These are phyloP conservation scores for Nicotiana tabacum DNA, from an alignment of 257 asterid genomes.

Conservation along the genomic window DNA sequence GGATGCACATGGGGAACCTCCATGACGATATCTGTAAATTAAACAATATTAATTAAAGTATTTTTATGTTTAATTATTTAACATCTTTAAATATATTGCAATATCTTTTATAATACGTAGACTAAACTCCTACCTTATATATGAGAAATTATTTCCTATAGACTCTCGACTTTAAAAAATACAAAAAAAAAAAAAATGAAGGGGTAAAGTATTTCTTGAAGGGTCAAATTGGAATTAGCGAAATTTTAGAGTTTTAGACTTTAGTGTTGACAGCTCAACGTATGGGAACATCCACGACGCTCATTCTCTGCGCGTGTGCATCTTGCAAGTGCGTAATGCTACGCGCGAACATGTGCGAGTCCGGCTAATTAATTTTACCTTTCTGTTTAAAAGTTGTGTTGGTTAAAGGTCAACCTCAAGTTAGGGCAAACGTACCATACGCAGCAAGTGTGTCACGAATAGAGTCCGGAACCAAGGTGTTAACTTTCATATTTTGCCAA, in stretches of 20 bases:
- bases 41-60: too few species aligned
- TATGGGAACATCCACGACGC: neutral
- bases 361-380: neutral
- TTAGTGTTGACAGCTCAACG: neutral
- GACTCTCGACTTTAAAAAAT: too few species aligned
- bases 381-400: neutral
- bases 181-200: too few species aligned
- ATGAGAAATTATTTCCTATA: too few species aligned
- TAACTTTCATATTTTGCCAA: too few species aligned
- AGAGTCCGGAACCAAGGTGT: neutral
- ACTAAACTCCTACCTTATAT: too few species aligned
- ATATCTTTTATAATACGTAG: too few species aligned
- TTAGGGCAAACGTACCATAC: conserved; percentile 9
- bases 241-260: neutral
- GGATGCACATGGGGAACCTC: too few species aligned
- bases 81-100: too few species aligned
- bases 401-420: neutral
- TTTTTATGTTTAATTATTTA: too few species aligned
- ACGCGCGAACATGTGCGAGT: neutral
- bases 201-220: neutral
- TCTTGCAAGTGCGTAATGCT: neutral
- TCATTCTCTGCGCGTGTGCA: neutral
- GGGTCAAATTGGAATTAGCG: neutral
- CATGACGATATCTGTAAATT: too few species aligned
- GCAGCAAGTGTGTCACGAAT: neutral